Conservation (phyloP, 2,329 filamentous ascomycete species). For the Penicillium crustosum region DNA sequence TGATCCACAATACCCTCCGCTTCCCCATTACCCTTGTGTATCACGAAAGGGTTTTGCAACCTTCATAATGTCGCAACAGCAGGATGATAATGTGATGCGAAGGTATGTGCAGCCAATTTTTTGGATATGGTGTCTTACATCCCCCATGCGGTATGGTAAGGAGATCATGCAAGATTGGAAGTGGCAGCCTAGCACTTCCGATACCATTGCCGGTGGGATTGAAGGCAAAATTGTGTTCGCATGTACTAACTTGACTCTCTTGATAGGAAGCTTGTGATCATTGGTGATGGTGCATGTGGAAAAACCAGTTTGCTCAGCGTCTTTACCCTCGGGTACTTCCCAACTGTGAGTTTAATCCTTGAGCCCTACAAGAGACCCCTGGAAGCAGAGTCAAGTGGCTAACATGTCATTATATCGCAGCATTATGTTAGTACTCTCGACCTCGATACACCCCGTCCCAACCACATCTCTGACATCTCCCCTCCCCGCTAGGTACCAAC, state of each 20-base stretch:
- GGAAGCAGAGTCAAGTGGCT: conserved; percentile 27
- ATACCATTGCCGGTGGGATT: conserved; percentile 4
- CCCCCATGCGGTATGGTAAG: not conserved
- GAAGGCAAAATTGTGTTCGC: not conserved
- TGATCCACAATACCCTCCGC: conserved; percentile 15
- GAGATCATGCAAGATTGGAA: conserved; percentile 1
- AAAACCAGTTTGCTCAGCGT: conserved; percentile 97
- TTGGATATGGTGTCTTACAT: conserved; percentile 5
- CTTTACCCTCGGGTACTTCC: conserved; percentile 96
- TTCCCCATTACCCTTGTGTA: conserved; percentile 10
- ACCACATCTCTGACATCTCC: conserved; percentile 13
- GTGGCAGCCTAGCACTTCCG: conserved; percentile 3
- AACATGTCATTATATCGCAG: conserved; percentile 26
- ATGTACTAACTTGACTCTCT: conserved; percentile 19
- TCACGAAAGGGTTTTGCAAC: conserved; percentile 5
- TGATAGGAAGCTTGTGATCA: conserved; percentile 88
- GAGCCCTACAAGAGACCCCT: conserved; percentile 1
- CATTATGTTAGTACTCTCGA: conserved; percentile 45
- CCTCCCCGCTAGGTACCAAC: conserved; percentile 70
- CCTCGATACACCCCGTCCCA: not conserved
- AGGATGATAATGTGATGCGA: conserved; percentile 47
- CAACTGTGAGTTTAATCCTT: conserved; percentile 68
- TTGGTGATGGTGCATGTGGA: conserved; percentile 94
- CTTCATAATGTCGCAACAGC: conserved; percentile 41
- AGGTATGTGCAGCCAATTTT: conserved; percentile 53